A percentile compares a stretch with the other conserved stretches of the same genome.
Conservation (phyloP, 306 rosid species). For the Sesbania bispinosa region DNA sequence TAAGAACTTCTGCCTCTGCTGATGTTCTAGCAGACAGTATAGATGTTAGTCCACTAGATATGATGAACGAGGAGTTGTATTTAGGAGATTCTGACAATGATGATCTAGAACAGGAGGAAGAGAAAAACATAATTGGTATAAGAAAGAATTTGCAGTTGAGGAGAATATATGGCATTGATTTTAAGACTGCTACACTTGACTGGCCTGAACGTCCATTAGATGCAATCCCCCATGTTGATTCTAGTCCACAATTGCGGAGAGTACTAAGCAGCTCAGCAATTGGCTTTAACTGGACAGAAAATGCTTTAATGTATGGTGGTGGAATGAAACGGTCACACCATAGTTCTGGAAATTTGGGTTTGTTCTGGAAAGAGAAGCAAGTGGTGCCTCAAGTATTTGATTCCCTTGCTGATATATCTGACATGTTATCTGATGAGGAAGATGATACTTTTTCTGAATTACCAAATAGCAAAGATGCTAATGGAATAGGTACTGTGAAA, state of each 20-base stretch:
- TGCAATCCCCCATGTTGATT: slow-evolving; percentile 42
- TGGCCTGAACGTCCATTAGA: slow-evolving; percentile 87
- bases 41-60: slow-evolving; percentile 36
- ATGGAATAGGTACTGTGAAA: slow-evolving; percentile 23
- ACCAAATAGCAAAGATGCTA: slow-evolving; percentile 23
- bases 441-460: slow-evolving; percentile 50
- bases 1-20: slow-evolving; percentile 46
- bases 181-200: slow-evolving; percentile 47
- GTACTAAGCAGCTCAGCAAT: slow-evolving; percentile 66
- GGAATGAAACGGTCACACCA: slow-evolving; percentile 51
- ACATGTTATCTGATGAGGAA: slow-evolving; percentile 51
- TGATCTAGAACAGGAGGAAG: slow-evolving; percentile 37
- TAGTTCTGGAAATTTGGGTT: slow-evolving; percentile 61
- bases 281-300: slow-evolving; percentile 44
- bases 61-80: slow-evolving; percentile 26
- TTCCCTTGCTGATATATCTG: slow-evolving; percentile 35
- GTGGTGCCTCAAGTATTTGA: slow-evolving; percentile 42
- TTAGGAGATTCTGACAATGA: slow-evolving; percentile 22
- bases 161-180: slow-evolving; percentile 57
- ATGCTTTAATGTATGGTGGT: slow-evolving; percentile 27
- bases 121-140: slow-evolving; percentile 29
- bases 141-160: slow-evolving; percentile 42
- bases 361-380: slow-evolving; percentile 44
- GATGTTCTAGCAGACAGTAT: slow-evolving; percentile 45
- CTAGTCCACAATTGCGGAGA: slow-evolving; percentile 59